Percentiles rank a stretch among this genome's conserved stretches.
Evolutionary conservation across 1,284 basidiomycete genomes (phyloP).

Genomic region (Volvariella surrecta): DNA sequence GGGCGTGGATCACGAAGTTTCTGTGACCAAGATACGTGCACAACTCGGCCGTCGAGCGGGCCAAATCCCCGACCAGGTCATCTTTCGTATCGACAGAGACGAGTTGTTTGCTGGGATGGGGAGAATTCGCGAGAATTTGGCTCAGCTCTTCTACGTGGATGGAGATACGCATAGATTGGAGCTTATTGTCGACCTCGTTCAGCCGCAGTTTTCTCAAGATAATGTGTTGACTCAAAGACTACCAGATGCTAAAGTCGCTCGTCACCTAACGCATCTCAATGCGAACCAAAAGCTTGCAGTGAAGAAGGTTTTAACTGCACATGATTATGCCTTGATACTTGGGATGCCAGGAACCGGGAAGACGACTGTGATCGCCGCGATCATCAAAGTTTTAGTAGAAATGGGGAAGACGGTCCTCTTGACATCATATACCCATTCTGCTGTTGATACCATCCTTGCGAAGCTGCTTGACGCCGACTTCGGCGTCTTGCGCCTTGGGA

Average conservation of each 20-base stretch:
- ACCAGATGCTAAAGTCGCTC: conserved; percentile 9
- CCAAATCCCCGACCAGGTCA: conserved; percentile 21
- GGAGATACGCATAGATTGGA: conserved; percentile 56
- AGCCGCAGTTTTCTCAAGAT: conserved; percentile 52
- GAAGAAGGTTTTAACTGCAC: conserved; percentile 64
- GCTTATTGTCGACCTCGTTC: conserved; percentile 75
- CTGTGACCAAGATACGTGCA: conserved; percentile 39
- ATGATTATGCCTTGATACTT: conserved; percentile 87
- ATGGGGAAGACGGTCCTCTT: conserved; percentile 85
- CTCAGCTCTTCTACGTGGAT: conserved; percentile 77
- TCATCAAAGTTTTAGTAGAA: conserved; percentile 74
- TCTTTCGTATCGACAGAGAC: conserved; percentile 92
- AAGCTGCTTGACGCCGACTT: conserved; percentile 62
- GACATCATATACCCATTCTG: conserved; percentile 94
- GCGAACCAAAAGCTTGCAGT: conserved; percentile 70
- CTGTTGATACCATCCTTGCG: conserved; percentile 90
- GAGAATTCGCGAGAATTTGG: conserved; percentile 84
- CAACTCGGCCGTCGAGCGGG: conserved; percentile 20
- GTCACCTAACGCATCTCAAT: conserved; percentile 47
- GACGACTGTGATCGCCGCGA: conserved; percentile 88
- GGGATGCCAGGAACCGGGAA: conserved; percentile 99
- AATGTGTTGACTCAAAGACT: conserved; percentile 14
- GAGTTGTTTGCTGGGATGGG: conserved; percentile 85
- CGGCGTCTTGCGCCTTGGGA: conserved; percentile 80
- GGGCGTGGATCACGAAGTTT: conserved; percentile 78